These are phyloP conservation scores for Lactarius trivialis DNA, from an alignment of 768 basidiomycete genomes.

Conservation along the genomic window DNA sequence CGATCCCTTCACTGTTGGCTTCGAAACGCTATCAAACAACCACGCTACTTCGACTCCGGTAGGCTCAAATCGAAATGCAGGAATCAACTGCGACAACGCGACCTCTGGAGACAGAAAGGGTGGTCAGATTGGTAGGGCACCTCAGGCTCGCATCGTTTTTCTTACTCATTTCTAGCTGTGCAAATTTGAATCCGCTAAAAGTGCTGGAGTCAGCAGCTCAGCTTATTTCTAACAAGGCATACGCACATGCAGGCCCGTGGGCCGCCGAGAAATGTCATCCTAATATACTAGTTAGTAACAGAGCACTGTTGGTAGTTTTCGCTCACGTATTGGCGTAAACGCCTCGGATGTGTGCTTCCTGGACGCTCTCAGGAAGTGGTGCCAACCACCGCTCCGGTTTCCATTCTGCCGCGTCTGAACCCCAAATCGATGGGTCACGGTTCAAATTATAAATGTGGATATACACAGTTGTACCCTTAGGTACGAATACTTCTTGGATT, in stretches of 20 bases:
- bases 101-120: not conserved
- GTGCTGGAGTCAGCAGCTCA: not conserved
- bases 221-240: not conserved
- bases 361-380: not conserved
- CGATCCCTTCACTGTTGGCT: too few relatives aligned
- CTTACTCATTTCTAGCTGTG: constrained; percentile 7
- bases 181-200: not conserved
- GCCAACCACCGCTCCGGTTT: not conserved
- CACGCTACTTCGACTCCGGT: not conserved
- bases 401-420: not conserved
- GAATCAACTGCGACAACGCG: not conserved
- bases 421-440: not conserved
- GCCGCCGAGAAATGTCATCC: not conserved
- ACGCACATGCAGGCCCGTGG: not conserved
- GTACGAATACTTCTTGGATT: not conserved
- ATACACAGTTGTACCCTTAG: not conserved
- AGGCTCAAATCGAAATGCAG: not conserved
- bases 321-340: not conserved
- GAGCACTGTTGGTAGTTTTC: not conserved
- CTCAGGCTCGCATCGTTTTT: not conserved
- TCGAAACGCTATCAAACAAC: too few relatives aligned
- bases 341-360: not conserved
- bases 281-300: not conserved
- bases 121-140: not conserved
- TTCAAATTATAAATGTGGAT: not conserved